Evolutionary conservation across 805 yeast genomes (phyloP), one percentile per base, ranked within the genome.

Genomic region (Teunomyces panamensis): DNA sequence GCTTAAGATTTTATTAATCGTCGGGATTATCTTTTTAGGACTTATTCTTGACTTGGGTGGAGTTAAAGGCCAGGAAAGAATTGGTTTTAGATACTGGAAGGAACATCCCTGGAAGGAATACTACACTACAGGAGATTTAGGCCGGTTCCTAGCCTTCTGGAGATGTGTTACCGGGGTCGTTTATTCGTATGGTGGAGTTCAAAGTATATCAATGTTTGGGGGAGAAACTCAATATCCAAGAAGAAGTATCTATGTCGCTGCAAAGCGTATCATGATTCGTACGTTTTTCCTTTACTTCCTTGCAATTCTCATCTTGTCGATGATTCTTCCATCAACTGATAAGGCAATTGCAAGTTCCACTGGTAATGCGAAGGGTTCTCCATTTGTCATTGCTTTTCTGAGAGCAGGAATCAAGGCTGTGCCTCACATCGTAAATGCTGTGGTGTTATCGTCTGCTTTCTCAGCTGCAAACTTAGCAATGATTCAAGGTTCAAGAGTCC

Each of bases 71-170:
- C 41, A 37, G 13, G 57, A 56, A 3, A 45, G 60, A 36, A 29
- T 63, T 27, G 70, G 70, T 0, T 64, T 64, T 55, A 50, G 59
- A 29, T 74, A 74, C 56, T 78, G 81, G 80, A 61, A 62, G 44
- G 46, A 67, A 39, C 75, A 76, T 24, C 69, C 77, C 64, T 27
- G 41, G 41, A 37, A 37, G 7, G 30, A 48, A 46, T 39, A 64
- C 63, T 43, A 42, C 52, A 8, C 71, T 29, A 37, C 30, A 11
- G 41, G 41, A n/a, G 17, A 13, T 9, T 37, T 37, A 17, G 41
- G 67, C 17, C 46, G 47, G 42, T 65, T 65, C 44, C 46, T 54
- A 9, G 72, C 62, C 1, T 64, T 63, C 46, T 64, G 68, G 68
- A 59, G 53, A 35, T 55, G 59, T 33, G 57, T 75, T 20, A 58